Evolutionary conservation across 805 yeast genomes (phyloP).

Genomic region (Priceomyces medius): DNA sequence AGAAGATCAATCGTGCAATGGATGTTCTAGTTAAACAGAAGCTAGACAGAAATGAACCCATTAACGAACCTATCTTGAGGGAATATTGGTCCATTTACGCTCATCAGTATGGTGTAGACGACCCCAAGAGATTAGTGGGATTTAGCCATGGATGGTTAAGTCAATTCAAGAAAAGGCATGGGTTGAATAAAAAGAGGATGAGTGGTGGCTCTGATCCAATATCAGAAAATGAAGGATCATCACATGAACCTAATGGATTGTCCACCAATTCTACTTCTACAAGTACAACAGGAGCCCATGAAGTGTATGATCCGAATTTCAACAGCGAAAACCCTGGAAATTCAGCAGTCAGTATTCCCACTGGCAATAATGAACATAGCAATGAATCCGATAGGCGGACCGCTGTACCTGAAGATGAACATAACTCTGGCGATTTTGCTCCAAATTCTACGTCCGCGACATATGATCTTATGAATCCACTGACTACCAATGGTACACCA

Average conservation of each 20-base stretch:
- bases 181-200: slow-evolving; percentile 37
- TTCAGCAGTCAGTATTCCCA: slow-evolving; percentile 5
- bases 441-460: slow-evolving; percentile 7
- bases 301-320: slow-evolving; percentile 18
- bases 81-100: slow-evolving; percentile 59
- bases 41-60: slow-evolving; percentile 42
- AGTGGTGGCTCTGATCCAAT: slow-evolving; percentile 11
- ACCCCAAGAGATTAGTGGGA: slow-evolving; percentile 54
- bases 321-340: slow-evolving; percentile 7
- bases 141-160: slow-evolving; percentile 66
- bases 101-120: slow-evolving; percentile 54
- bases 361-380: slow-evolving; percentile 5
- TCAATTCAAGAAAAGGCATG: slow-evolving; percentile 60
- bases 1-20: slow-evolving; percentile 59
- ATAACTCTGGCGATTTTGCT: slow-evolving; percentile 9
- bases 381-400: slow-evolving; percentile 1
- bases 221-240: slow-evolving; percentile 7
- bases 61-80: slow-evolving; percentile 55
- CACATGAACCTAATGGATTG: slow-evolving; percentile 4
- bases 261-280: slow-evolving; percentile 1
- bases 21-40: slow-evolving; percentile 49
- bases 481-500: slow-evolving; percentile 9
- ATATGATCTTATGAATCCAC: slow-evolving; percentile 23
- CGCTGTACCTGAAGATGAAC: slow-evolving; percentile 7
- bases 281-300: slow-evolving; percentile 8